These are phyloP conservation scores for Metschnikowia koreensis DNA, from an alignment of 805 yeast genomes.

Conservation along the genomic window DNA sequence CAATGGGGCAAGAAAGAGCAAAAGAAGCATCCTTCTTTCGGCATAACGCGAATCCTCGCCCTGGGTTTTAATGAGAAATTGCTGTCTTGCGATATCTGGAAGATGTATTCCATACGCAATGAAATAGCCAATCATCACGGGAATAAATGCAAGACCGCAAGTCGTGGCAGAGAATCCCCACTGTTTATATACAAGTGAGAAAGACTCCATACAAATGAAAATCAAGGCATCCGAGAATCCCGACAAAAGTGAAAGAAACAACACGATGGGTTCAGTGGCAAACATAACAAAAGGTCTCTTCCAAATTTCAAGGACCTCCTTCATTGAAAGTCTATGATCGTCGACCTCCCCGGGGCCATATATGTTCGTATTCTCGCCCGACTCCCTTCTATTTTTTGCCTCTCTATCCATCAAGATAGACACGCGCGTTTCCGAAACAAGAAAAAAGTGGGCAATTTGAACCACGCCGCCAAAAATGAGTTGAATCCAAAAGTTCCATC, in stretches of 20 bases:
- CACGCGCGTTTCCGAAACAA: slow-evolving; percentile 36
- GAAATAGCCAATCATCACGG: slow-evolving; percentile 35
- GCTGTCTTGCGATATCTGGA: slow-evolving; percentile 34
- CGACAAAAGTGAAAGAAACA: slow-evolving; percentile 36
- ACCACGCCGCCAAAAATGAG: slow-evolving; percentile 34
- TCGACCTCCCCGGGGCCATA: slow-evolving; percentile 36
- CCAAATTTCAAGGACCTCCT: slow-evolving; percentile 32
- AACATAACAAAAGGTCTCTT: slow-evolving; percentile 41
- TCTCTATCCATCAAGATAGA: slow-evolving; percentile 34
- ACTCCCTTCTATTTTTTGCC: slow-evolving; percentile 34
- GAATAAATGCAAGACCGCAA: slow-evolving; percentile 33
- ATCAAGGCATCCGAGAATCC: slow-evolving; percentile 43
- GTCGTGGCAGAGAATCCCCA: slow-evolving; percentile 34
- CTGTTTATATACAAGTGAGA: slow-evolving; percentile 30
- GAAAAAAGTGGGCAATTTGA: slow-evolving; percentile 32
- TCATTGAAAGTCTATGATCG: slow-evolving; percentile 18
- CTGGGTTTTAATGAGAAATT: slow-evolving; percentile 19
- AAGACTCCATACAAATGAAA: slow-evolving; percentile 39
- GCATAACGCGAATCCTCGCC: slow-evolving; percentile 29
- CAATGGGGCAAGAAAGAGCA: slow-evolving; percentile 37
- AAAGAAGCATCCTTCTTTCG: slow-evolving; percentile 29
- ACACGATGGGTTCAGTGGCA: slow-evolving; percentile 37
- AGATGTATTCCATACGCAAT: slow-evolving; percentile 34
- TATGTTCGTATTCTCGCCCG: slow-evolving; percentile 31
- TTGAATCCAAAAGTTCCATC: slow-evolving; percentile 34